These are phyloP conservation scores for Pichia thaimueangensis DNA, from an alignment of 805 yeast species.

Conservation along the genomic window DNA sequence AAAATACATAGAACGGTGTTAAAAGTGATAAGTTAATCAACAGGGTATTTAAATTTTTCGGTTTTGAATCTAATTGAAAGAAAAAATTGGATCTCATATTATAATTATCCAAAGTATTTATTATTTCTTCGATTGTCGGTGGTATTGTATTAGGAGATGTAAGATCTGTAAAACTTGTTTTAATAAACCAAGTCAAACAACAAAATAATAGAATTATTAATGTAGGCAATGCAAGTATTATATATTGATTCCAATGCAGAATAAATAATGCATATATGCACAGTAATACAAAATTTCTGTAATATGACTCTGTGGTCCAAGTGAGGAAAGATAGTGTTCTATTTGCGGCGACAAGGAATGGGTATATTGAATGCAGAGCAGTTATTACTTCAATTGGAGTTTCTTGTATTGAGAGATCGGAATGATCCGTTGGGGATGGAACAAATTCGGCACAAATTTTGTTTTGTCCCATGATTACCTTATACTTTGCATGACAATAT, in stretches of 20 bases:
- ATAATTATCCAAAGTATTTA: slow-evolving; percentile 42
- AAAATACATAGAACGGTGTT: slow-evolving; percentile 40
- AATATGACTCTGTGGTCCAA: slow-evolving; percentile 50
- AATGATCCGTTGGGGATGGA: not conserved
- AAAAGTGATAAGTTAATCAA: slow-evolving; percentile 20
- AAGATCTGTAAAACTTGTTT: slow-evolving; percentile 37
- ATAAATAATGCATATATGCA: slow-evolving; percentile 34
- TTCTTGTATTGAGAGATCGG: slow-evolving; percentile 16
- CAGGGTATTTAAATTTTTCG: not conserved
- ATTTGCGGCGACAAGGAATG: slow-evolving; percentile 41
- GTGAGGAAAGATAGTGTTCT: slow-evolving; percentile 39
- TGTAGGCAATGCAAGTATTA: slow-evolving; percentile 35
- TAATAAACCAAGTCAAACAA: slow-evolving; percentile 39
- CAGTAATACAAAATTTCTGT: slow-evolving; percentile 38
- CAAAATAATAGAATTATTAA: slow-evolving; percentile 33
- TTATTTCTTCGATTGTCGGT: slow-evolving; percentile 49
- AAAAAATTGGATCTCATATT: slow-evolving; percentile 36
- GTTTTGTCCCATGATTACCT: not conserved
- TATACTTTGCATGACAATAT: no score
- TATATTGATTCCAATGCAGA: slow-evolving; percentile 37
- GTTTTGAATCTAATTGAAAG: slow-evolving; percentile 23
- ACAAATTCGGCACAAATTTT: slow-evolving; percentile 19
- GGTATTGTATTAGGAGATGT: slow-evolving; percentile 16
- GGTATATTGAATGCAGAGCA: slow-evolving; percentile 42
- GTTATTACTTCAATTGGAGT: slow-evolving; percentile 40